Evolutionary conservation across 139 green algal genomes (phyloP).

Genomic region (Picochlorum sp.): DNA sequence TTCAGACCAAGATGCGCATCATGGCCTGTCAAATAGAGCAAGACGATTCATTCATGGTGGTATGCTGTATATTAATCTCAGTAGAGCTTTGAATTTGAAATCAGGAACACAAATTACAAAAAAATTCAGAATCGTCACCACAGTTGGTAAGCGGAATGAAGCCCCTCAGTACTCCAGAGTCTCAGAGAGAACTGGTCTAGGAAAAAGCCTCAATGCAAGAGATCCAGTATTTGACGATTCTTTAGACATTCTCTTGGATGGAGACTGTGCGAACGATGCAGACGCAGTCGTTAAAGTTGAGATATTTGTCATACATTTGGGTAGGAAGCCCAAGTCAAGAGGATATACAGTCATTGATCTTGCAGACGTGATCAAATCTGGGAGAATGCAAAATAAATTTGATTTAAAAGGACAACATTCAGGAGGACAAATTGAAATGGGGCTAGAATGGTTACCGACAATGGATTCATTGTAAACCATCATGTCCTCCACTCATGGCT

Average conservation of each 20-base stretch:
- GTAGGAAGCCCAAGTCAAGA: constrained; percentile 1
- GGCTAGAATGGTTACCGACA: constrained; percentile 7
- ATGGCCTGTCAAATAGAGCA: constrained; percentile 1
- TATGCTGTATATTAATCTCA: constrained; percentile 21
- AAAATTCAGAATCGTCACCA: background rate
- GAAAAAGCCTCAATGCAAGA: background rate
- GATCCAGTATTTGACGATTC: constrained; percentile 28
- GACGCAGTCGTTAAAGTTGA: constrained; percentile 16
- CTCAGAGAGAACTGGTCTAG: constrained; percentile 12
- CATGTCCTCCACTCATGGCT: background rate
- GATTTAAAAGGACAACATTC: constrained; percentile 1
- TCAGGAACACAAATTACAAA: background rate
- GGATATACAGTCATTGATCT: constrained; percentile 14
- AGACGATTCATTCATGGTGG: constrained; percentile 10
- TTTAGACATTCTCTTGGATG: constrained; percentile 25
- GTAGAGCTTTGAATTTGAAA: constrained; percentile 12
- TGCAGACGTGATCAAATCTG: background rate
- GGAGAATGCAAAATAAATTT: constrained; percentile 12
- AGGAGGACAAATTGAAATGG: constrained; percentile 7
- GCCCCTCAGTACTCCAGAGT: background rate
- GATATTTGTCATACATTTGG: constrained; percentile 7
- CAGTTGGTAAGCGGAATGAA: background rate
- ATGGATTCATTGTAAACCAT: constrained; percentile 3
- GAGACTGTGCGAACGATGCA: background rate
- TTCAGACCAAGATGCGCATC: background rate